Conservation (phyloP, 331 rosid species). For the Quercus lobata region DNA sequence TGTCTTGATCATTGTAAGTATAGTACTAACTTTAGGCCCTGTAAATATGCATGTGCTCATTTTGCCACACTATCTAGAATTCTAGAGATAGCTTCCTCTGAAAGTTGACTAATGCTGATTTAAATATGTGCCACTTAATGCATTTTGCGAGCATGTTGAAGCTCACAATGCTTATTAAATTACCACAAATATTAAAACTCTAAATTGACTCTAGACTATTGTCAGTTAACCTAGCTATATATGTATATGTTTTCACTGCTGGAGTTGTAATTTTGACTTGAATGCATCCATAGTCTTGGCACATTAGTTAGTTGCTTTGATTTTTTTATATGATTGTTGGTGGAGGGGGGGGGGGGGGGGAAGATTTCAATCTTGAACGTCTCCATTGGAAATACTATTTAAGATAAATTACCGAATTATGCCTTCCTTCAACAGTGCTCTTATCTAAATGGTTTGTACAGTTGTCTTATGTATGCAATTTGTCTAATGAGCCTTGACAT, state of each 20-base stretch:
- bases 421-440: background rate
- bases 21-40: background rate
- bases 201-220: background rate
- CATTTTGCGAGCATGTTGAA: background rate
- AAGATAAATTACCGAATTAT: background rate
- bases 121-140: background rate
- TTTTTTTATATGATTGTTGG: too few relatives aligned
- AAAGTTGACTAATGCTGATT: background rate
- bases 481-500: conserved; percentile 23
- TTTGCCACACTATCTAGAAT: background rate
- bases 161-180: background rate
- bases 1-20: conserved; percentile 85
- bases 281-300: background rate
- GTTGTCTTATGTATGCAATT: conserved; percentile 14
- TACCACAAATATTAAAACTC: background rate
- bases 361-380: too few relatives aligned
- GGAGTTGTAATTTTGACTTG: background rate
- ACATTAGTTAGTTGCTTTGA: background rate
- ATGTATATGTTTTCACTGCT: background rate
- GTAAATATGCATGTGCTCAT: background rate
- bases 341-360: too few relatives aligned
- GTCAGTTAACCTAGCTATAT: too few relatives aligned
- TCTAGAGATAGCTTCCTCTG: background rate
- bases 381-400: too few relatives aligned
- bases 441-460: conserved; percentile 8